Conservation (phyloP, 2,329 filamentous ascomycete species). For the Aspergillus viridinutans region DNA sequence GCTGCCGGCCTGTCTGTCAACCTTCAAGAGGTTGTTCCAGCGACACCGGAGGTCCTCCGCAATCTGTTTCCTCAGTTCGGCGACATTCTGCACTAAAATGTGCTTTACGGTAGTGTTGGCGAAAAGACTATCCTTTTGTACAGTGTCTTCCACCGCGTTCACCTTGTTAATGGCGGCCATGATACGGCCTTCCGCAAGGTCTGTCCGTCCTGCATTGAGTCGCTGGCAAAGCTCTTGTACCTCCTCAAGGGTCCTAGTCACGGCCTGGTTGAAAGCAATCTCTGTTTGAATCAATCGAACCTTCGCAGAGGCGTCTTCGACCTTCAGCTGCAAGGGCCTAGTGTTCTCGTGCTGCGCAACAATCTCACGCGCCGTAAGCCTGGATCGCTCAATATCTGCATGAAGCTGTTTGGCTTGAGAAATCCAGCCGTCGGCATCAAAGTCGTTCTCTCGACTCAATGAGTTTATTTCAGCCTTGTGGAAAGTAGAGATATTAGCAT, state of each 20-base stretch:
- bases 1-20: slow-evolving; percentile 54
- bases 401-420: slow-evolving; percentile 77
- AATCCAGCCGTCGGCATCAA: slow-evolving; percentile 83
- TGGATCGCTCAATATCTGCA: slow-evolving; percentile 76
- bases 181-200: slow-evolving; percentile 43
- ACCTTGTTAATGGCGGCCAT: slow-evolving; percentile 47
- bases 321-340: slow-evolving; percentile 58
- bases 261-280: slow-evolving; percentile 55
- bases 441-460: slow-evolving; percentile 71
- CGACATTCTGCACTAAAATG: slow-evolving; percentile 61
- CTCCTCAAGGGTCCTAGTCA: slow-evolving; percentile 49
- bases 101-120: slow-evolving; percentile 38
- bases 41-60: slow-evolving; percentile 62
- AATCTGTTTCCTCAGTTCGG: slow-evolving; percentile 63
- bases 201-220: slow-evolving; percentile 45
- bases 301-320: slow-evolving; percentile 58
- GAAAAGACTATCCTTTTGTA: slow-evolving; percentile 26
- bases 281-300: slow-evolving; percentile 55
- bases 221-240: slow-evolving; percentile 48
- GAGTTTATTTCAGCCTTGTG: slow-evolving; percentile 64
- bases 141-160: slow-evolving; percentile 38
- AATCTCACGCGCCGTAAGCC: slow-evolving; percentile 75
- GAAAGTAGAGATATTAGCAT: slow-evolving; percentile 7
- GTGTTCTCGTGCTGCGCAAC: slow-evolving; percentile 70
- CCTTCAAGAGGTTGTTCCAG: slow-evolving; percentile 66